Evolutionary conservation across 768 basidiomycete species (phyloP), one percentile per base, ranked within the genome.

Genomic region (Amylocystis lapponica): DNA sequence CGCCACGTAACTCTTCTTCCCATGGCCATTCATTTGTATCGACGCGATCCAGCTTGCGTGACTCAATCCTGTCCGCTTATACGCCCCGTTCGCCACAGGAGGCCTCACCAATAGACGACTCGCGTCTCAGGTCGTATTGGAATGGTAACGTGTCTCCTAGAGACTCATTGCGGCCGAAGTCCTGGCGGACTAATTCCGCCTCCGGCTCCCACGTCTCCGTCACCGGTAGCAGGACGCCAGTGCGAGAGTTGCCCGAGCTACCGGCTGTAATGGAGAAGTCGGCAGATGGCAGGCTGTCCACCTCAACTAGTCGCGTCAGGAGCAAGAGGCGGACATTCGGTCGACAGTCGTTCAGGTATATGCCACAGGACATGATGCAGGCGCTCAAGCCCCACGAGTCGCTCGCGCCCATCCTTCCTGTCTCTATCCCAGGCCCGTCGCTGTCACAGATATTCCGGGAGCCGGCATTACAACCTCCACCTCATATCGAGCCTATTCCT

Each of bases 161-260:
- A 5, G 35, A 36, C 11, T 21, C 8, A 5, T 17, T 12, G 8
- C 27, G 27, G 19, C 31, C 31, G 10, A n/a, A 3, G 9, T 35
- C 30, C 7, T 35, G 30, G 41, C 3, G 31, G 12, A n/a, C 20
- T 19, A 11, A 14, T 21, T 29, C 5, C 41, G 41, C 22, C 41
- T 20, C 16, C 35, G 34, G 13, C n/a, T 53, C 52, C 31, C 30
- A 34, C 43, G 12, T 50, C 52, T 3, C 41, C n/a, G n/a, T n/a
- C n/a, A n/a, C n/a, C n/a, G n/a, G n/a, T n/a, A n/a, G n/a, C 5
- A 38, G 48, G 20, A 50, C 48, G 14, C 43, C 25, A 43, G 46
- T 11, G 43, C 42, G 43, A 0, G 51, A 50, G 3, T n/a, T n/a
- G n/a, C n/a, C n/a, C n/a, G 51, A 49, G 32, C 45, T 53, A 2